These are phyloP conservation scores for Ramularia collo-cygni DNA, from an alignment of 2,329 filamentous ascomycete genomes.

Conservation along the genomic window DNA sequence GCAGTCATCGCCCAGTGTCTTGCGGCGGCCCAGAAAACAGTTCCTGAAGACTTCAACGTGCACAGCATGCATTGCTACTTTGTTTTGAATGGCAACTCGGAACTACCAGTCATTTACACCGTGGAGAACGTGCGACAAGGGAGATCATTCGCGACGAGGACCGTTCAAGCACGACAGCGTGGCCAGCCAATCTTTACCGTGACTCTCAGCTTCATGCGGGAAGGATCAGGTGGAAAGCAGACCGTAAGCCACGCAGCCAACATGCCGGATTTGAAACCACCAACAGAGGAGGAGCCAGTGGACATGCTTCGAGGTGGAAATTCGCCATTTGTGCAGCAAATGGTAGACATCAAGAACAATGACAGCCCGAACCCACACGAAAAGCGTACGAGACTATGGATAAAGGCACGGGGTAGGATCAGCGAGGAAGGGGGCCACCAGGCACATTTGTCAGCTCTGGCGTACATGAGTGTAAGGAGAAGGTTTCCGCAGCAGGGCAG, in stretches of 20 bases:
- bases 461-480: conserved; percentile 64
- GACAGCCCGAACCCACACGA: conserved; percentile 50
- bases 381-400: conserved; percentile 62
- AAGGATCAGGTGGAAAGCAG: conserved; percentile 51
- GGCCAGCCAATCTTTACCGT: conserved; percentile 92
- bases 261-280: conserved; percentile 42
- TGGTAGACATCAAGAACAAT: conserved; percentile 51
- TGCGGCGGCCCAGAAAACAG: conserved; percentile 79
- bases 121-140: conserved; percentile 92
- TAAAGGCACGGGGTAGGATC: conserved; percentile 67
- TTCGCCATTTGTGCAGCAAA: conserved; percentile 53
- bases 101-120: conserved; percentile 86
- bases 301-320: conserved; percentile 28
- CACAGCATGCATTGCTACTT: conserved; percentile 99
- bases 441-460: conserved; percentile 79
- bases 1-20: conserved; percentile 89
- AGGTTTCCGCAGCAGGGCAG: neutral
- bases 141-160: conserved; percentile 80
- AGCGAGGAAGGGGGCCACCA: conserved; percentile 65
- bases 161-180: conserved; percentile 87
- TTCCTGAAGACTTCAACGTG: conserved; percentile 70
- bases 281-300: conserved; percentile 33
- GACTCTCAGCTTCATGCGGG: conserved; percentile 78
- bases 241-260: conserved; percentile 59
- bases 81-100: conserved; percentile 77